Evolutionary conservation across 768 basidiomycete genomes (phyloP), one percentile per base, ranked within the genome.

Genomic region (Termitomyces sp.): DNA sequence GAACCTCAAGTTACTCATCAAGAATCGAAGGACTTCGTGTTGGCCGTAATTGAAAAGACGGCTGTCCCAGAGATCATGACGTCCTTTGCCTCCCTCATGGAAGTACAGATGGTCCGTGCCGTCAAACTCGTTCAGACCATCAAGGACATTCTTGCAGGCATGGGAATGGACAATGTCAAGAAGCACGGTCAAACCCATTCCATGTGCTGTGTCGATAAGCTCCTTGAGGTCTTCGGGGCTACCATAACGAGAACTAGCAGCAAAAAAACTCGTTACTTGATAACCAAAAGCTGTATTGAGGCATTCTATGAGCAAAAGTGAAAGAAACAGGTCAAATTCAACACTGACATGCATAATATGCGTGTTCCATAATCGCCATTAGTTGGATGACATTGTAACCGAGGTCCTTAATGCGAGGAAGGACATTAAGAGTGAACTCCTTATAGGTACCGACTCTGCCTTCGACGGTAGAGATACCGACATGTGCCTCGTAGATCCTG

Each of bases 291-390:
- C 94, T 96, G 63, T 25, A 53, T 49, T 56, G 12, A 19, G n/a
- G 11, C 29, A 10, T 10, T 4, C 3, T 8, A 4, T 42, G 14
- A 57, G 29, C 16, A 12, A 50, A 6, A 21, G 21, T 9, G 29
- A 43, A 10, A 45, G 50, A 46, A 49, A 31, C 23, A 51, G 37
- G 52, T 17, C 12, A 12, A 14, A n/a, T 23, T 54, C 35, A 43
- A 17, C 38, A 74, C 90, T 65, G 63, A 95, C 94, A 98, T 60
- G 95, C 95, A 72, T 98, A 98, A 71, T 98, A 98, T 2, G 95
- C 91, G 68, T 98, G 95, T 69, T 97, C 95, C 93, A 97, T 95
- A 58, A 97, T 79, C 16, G 93, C 97, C 97, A 99, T 99, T 64
- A 98, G 81, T 73, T 99, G 97, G 61, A 99, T 98, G 53, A 87